Base-by-base conservation (phyloP, 768 basidiomycete species). In the Leucosporidium creatinivorum region DNA sequence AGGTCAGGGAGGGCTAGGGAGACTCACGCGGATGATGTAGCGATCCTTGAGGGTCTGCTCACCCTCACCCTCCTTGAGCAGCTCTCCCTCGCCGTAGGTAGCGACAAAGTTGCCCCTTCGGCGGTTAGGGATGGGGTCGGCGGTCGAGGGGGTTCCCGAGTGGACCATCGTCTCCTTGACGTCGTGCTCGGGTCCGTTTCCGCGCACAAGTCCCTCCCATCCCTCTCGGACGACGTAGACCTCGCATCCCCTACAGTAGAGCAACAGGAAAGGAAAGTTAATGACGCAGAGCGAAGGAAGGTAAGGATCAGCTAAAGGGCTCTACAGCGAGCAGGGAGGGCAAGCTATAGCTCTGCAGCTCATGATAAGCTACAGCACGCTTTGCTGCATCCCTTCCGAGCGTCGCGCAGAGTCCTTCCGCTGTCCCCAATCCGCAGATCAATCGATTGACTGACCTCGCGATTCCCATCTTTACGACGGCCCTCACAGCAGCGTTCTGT, bases 171-270 rank as follows among this genome's bases (percentile, higher is more conserved):
- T 21, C 6, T 72, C 70, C 21, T 73, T 61, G 54, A 54, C 30
- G 48, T 77, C 68, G 4, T 74, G 75, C 31, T 82, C 81, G 4
- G 80, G 77, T 44, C 39, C 39, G 78, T 93, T 98, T n/a, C 96
- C 96, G 65, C 88, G 85, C 17, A 99, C 93, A 67, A 98, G 87
- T 28, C 96, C 96, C 77, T 98, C 93, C 81, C 97, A 99, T 49
- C 96, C 96, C 80, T 99, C 96, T 48, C 96, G 89, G 67, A 99
- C 90, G 69, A 98, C 86, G 83, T 87, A 99, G 19, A 89, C 87
- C 78, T 98, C 91, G 78, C 93, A 98, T 47, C 92, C 93, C 80
- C 96, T 94, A 75, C 12, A 62, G 8, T 26, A 31, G 57, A 49
- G 12, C 31, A 25, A 25, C 7, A 19, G 36, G 23, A n/a, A 39